These are phyloP conservation scores for Fomitopsis palustris DNA, from an alignment of 1,284 basidiomycete species.

Conservation along the genomic window DNA sequence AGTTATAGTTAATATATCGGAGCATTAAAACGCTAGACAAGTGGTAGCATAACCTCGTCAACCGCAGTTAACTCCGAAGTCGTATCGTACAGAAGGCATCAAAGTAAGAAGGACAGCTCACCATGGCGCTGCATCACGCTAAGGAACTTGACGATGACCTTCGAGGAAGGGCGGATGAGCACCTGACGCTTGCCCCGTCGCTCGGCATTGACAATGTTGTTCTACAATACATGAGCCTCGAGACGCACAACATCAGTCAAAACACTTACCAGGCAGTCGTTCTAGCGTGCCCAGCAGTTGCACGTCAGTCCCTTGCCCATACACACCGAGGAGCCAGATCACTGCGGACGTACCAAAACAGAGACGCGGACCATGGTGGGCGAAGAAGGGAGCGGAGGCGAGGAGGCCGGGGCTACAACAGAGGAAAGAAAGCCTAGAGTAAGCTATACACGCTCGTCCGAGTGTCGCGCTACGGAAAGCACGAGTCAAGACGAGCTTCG, in stretches of 20 bases:
- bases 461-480: conserved; percentile 80
- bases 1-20: conserved; percentile 49
- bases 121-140: conserved; percentile 98
- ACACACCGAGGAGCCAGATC: neutral
- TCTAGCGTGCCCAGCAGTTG: conserved; percentile 37
- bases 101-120: conserved; percentile 41
- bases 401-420: conserved; percentile 13
- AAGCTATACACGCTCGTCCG: conserved; percentile 55
- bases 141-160: conserved; percentile 95
- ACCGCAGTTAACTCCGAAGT: conserved; percentile 70
- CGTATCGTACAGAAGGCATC: conserved; percentile 7
- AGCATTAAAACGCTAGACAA: conserved; percentile 69
- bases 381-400: conserved; percentile 14
- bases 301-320: neutral
- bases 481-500: conserved; percentile 70
- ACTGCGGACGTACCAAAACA: conserved; percentile 59
- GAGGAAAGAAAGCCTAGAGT: conserved; percentile 28
- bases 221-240: conserved; percentile 36
- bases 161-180: conserved; percentile 91
- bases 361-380: conserved; percentile 81
- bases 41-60: conserved; percentile 51
- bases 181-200: conserved; percentile 98
- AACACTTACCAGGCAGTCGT: conserved; percentile 71
- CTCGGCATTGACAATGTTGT: conserved; percentile 99
- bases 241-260: neutral